Base-by-base conservation (phyloP, 164 flowering plant genomes). In the Chloranthus sessilifolius region DNA sequence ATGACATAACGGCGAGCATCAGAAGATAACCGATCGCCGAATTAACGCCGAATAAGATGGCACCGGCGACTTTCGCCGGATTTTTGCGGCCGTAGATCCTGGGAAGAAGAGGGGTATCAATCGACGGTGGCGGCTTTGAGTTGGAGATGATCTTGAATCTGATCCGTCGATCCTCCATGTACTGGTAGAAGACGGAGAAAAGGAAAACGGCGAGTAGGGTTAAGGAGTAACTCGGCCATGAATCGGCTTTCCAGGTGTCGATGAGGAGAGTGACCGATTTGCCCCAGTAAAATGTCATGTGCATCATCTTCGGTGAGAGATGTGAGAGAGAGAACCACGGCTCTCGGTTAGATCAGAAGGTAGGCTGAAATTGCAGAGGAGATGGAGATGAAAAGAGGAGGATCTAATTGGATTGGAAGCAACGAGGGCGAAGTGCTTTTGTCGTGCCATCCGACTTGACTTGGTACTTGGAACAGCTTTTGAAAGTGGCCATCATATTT, bases 221-320 rank as follows among this genome's bases (percentile, higher is more conserved):
- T 41, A 88, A 60, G 4, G 50, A 19, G 76, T 87, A 90, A 46
- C 69, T 44, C 12, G 53, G 41, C 88, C 86, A 82, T 20, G 94
- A 69, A 19, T 70, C 63, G 22, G 94, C 82, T 42, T 59, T 62
- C 95, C 95, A 87, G 4, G 80, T 76, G 49, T 71, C 74, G 76
- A 90, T 55, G 26, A 90, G 71, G 60, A 90, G 56, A 7, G 88
- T 85, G 40, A 76, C 88, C 34, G 63, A 24, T 35, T 28, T 65
- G 56, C 92, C 71, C 97, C 97, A 89, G 79, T 85, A 89, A 61
- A 89, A 89, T 51, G 97, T 85, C 97, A 89, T 89, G 81, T 89
- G 97, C 97, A 89, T 89, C 92, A 83, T 85, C 65, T 70, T 85
- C 10, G 62, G 38, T 4, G 10, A 8, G 4, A 43, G 34, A 39